Conservation (phyloP, 2,329 filamentous ascomycete species). For the Chaetomium sp. region DNA sequence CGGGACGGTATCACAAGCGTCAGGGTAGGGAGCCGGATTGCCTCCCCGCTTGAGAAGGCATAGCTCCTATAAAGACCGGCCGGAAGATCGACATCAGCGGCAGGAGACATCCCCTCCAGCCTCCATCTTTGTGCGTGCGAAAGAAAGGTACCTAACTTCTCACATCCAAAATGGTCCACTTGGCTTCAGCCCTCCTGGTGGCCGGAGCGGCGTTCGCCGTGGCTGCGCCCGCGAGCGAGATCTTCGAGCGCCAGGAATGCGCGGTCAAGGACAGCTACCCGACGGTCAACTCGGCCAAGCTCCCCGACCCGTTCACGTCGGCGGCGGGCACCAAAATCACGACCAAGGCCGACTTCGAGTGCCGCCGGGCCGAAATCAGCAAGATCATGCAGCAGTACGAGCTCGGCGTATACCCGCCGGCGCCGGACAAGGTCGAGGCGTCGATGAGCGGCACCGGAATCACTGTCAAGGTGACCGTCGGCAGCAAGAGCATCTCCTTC, state of each 20-base stretch:
- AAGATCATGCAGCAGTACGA: slow-evolving; percentile 54
- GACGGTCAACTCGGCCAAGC: slow-evolving; percentile 43
- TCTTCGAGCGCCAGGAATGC: slow-evolving; percentile 45
- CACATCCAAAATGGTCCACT: slow-evolving; percentile 36
- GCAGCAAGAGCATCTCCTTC: slow-evolving; percentile 50
- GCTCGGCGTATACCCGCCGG: slow-evolving; percentile 51
- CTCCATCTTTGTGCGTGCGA: slow-evolving; percentile 4
- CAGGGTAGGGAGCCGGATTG: slow-evolving; percentile 20
- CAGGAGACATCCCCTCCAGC: slow-evolving; percentile 3
- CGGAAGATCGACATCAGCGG: slow-evolving; percentile 17
- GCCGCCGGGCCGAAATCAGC: slow-evolving; percentile 52
- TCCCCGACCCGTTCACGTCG: slow-evolving; percentile 54
- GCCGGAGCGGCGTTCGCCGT: slow-evolving; percentile 43
- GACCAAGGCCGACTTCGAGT: slow-evolving; percentile 51
- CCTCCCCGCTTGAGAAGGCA: slow-evolving; percentile 15
- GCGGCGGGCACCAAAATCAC: slow-evolving; percentile 47
- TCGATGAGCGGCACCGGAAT: slow-evolving; percentile 47
- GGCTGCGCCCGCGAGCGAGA: slow-evolving; percentile 41
- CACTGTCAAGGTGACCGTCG: slow-evolving; percentile 49
- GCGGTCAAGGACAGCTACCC: slow-evolving; percentile 41
- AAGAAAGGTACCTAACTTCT: neutral
- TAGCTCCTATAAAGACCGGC: slow-evolving; percentile 26
- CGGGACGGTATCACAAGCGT: slow-evolving; percentile 26
- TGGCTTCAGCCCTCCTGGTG: slow-evolving; percentile 37
- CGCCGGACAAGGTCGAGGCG: slow-evolving; percentile 51